A percentile compares a stretch with the other conserved stretches of the same genome.
Evolutionary conservation across 352 stramenopile species (phyloP).

Genomic region (Globisporangium polare): DNA sequence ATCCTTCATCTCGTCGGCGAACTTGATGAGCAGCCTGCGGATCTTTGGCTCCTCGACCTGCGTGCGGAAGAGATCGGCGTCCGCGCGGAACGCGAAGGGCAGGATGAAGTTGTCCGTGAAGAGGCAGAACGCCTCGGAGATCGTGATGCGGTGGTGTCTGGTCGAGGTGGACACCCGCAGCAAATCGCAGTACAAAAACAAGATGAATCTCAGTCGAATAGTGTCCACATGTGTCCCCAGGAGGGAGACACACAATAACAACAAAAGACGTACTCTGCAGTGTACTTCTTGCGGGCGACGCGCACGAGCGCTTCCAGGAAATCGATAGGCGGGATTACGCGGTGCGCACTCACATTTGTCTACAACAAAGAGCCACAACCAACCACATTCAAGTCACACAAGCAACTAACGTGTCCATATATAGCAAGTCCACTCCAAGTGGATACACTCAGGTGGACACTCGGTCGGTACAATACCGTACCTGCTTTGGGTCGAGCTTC

Average conservation of each 20-base stretch:
- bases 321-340: conserved; percentile 45
- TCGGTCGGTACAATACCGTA: conserved; percentile 21
- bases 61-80: conserved; percentile 69
- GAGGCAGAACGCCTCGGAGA: conserved; percentile 75
- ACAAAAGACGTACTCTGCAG: conserved; percentile 37
- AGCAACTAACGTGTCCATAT: neutral
- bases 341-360: conserved; percentile 39
- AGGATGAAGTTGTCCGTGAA: conserved; percentile 73
- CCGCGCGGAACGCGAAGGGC: conserved; percentile 65
- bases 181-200: neutral
- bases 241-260: neutral
- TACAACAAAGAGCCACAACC: neutral
- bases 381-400: neutral
- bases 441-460: neutral
- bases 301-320: conserved; percentile 70
- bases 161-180: neutral
- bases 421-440: neutral
- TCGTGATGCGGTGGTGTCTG: conserved; percentile 54
- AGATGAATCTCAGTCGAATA: neutral
- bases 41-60: conserved; percentile 71
- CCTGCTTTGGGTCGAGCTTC: conserved; percentile 47
- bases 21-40: conserved; percentile 57
- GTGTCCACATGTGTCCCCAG: neutral
- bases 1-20: conserved; percentile 49
- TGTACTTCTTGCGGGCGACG: conserved; percentile 57